Evolutionary conservation across 768 basidiomycete genomes (phyloP).

Genomic region (Leccinum fibrillosum): DNA sequence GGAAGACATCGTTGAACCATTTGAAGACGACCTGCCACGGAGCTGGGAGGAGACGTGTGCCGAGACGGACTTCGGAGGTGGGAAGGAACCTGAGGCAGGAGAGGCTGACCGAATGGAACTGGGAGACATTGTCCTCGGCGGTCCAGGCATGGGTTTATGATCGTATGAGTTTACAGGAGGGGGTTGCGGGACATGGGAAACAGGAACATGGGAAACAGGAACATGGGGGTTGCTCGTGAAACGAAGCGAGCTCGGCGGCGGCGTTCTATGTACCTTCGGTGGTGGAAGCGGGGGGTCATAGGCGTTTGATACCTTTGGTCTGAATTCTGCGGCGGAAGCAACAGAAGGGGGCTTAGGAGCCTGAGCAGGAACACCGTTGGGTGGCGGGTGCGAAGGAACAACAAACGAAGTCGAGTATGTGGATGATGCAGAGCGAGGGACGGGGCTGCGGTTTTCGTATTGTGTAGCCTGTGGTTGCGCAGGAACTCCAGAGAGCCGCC

Average conservation of each 20-base stretch:
- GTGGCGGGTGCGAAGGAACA: conserved; percentile 11
- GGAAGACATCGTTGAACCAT: conserved; percentile 40
- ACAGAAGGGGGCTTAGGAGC: conserved; percentile 32
- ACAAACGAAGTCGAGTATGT: conserved; percentile 19
- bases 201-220: conserved; percentile 4
- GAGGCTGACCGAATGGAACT: conserved; percentile 21
- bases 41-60: conserved; percentile 15
- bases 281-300: conserved; percentile 76
- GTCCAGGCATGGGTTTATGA: conserved; percentile 12
- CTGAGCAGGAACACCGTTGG: conserved; percentile 25
- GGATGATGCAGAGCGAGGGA: conserved; percentile 24
- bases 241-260: conserved; percentile 26
- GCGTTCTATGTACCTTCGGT: conserved; percentile 32
- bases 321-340: conserved; percentile 45
- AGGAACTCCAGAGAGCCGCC: conserved; percentile 9
- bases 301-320: conserved; percentile 66
- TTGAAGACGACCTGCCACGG: conserved; percentile 45
- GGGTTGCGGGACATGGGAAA: conserved; percentile 8
- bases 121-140: conserved; percentile 33
- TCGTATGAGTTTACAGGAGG: conserved; percentile 20
- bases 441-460: conserved; percentile 29
- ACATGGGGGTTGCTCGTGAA: conserved; percentile 17
- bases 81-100: conserved; percentile 36
- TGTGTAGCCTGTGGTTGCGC: conserved; percentile 29
- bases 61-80: conserved; percentile 27